Base-by-base conservation (phyloP, 352 stramenopile species). In the Phytophthora pistaciae region DNA sequence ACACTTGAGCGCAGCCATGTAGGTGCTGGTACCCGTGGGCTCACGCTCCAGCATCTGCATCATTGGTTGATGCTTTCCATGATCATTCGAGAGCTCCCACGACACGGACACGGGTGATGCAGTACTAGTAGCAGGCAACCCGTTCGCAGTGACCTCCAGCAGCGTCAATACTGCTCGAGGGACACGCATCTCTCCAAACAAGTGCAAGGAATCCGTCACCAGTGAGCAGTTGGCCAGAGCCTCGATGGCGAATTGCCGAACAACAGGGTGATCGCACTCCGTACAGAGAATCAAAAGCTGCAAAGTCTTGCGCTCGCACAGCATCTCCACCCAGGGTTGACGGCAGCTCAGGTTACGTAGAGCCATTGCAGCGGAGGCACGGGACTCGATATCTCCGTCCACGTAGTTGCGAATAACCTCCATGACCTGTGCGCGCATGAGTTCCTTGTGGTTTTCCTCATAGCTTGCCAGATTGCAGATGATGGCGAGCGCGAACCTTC, bases 401-500 rank as follows among this genome's bases (percentile, higher is more conserved):
- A 90, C 81, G 62, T 93, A 93, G 27, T 85, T 91, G 23, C 81
- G 78, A 40, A 95, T 88, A 5, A 92, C 72, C 16, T 93, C 84
- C 16, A 76, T 76, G 27, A 94, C 85, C 60, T 94, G 87, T 0
- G 84, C 75, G 36, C 88, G 79, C 70, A 95, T 94, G 44, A 95
- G 84, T 49, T 95, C 87, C 54, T 91, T 82, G 74, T 94, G 88
- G 71, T 95, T 95, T 55, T 81, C 76, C 18, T 93, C 85, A 64
- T 87, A 91, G 42, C 81, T 89, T 3, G 85, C 82, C 50, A 95
- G 66, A 55, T 95, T 95, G 62, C 86, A 94, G 29, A 94, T 80
- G 46, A 94, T 91, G 23, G 79, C 85, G 44, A 94, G 80, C 1
- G 84, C 87, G 36, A 78, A 87, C 0, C 85, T 73, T 18, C 83